Conservation (phyloP, 164 flowering plant species). For the Vitis amurensis region DNA sequence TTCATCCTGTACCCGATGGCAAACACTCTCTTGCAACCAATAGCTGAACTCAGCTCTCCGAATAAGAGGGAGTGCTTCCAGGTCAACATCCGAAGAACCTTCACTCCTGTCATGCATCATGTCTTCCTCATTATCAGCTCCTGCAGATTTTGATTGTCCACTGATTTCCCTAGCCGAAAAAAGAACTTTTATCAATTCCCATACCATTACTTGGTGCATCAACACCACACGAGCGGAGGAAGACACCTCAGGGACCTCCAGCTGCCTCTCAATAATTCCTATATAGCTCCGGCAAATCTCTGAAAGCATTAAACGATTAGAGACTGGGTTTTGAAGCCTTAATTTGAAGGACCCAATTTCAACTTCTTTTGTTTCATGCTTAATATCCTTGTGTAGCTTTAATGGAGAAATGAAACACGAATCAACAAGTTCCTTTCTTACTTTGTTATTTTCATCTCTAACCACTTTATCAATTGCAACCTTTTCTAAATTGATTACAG, state of each 20-base stretch:
- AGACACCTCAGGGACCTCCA: constrained; percentile 73
- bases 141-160: constrained; percentile 37
- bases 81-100: constrained; percentile 54
- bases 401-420: constrained; percentile 72
- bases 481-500: constrained; percentile 79
- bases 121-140: constrained; percentile 73
- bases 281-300: constrained; percentile 76
- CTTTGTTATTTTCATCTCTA: constrained; percentile 74
- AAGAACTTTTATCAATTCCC: constrained; percentile 95
- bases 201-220: constrained; percentile 88
- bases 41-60: constrained; percentile 91
- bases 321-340: constrained; percentile 70
- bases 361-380: constrained; percentile 50
- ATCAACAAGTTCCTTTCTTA: constrained; percentile 67
- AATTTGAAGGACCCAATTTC: constrained; percentile 57
- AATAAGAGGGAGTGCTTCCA: constrained; percentile 79
- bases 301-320: constrained; percentile 58
- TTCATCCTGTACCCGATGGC: constrained; percentile 81
- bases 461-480: constrained; percentile 77
- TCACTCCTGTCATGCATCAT: constrained; percentile 75
- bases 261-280: constrained; percentile 65
- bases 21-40: constrained; percentile 97
- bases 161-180: constrained; percentile 60
- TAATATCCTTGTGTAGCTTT: constrained; percentile 63
- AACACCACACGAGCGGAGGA: constrained; percentile 51